phyloP scores from a whole-genome alignment of 805 yeast species.

The Tetrapisispora arboricola region DNA sequence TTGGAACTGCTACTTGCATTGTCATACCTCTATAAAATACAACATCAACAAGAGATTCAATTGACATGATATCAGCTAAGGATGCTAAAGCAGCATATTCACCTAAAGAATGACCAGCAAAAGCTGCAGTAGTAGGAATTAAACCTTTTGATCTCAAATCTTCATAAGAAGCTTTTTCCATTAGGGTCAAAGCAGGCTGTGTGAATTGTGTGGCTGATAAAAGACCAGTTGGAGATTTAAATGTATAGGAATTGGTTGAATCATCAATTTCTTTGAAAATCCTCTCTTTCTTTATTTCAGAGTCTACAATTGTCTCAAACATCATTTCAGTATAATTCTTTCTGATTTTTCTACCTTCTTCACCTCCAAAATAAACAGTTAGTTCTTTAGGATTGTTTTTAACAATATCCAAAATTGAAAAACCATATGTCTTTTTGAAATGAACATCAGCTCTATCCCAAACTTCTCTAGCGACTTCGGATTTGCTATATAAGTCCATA shows the following conservation, averaged over 20 bases:
- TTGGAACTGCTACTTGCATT: slow-evolving; percentile 99
- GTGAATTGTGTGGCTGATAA: slow-evolving; percentile 97
- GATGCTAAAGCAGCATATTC: slow-evolving; percentile 97
- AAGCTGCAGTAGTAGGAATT: slow-evolving; percentile 85
- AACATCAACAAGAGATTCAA: slow-evolving; percentile 92
- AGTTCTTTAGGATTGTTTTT: slow-evolving; percentile 90
- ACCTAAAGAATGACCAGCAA: slow-evolving; percentile 99
- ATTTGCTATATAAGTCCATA: slow-evolving; percentile 89
- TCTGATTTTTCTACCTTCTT: slow-evolving; percentile 88
- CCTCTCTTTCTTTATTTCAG: slow-evolving; percentile 78
- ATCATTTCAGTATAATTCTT: slow-evolving; percentile 94
- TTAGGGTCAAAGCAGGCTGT: slow-evolving; percentile 96
- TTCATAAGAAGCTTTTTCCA: slow-evolving; percentile 99
- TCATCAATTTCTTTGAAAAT: slow-evolving; percentile 88
- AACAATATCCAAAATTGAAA: slow-evolving; percentile 92
- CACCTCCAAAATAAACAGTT: slow-evolving; percentile 96
- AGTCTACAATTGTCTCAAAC: slow-evolving; percentile 88
- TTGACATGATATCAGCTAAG: slow-evolving; percentile 96
- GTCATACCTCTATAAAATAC: slow-evolving; percentile 99
- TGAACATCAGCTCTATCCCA: slow-evolving; percentile 98
- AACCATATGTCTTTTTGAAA: slow-evolving; percentile 88
- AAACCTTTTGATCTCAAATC: slow-evolving; percentile 94
- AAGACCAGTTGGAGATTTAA: slow-evolving; percentile 88
- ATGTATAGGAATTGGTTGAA: slow-evolving; percentile 73
- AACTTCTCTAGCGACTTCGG: slow-evolving; percentile 85